Evolutionary conservation across 1,139 yeast species (phyloP).

Genomic region (Debaryomyces sp.): DNA sequence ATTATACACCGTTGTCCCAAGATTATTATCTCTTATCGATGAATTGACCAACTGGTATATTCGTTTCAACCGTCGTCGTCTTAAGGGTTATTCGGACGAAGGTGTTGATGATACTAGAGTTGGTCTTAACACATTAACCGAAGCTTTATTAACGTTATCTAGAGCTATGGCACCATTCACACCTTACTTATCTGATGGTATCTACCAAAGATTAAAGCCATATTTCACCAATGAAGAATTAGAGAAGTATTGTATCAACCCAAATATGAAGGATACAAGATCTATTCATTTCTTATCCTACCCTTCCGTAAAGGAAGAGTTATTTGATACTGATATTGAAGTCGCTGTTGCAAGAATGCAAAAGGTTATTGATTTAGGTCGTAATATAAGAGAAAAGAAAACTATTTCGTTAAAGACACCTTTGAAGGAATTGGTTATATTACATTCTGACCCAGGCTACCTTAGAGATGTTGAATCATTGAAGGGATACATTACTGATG

Average conservation of each 20-base stretch:
- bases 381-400: conserved; percentile 96
- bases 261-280: conserved; percentile 57
- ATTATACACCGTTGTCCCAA: conserved; percentile 94
- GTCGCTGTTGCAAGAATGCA: conserved; percentile 94
- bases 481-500: conserved; percentile 80
- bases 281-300: conserved; percentile 92
- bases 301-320: conserved; percentile 83
- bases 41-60: conserved; percentile 99
- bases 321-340: conserved; percentile 78
- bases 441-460: conserved; percentile 77
- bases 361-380: conserved; percentile 92
- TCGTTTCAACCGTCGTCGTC: conserved; percentile 96
- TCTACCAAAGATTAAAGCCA: conserved; percentile 74
- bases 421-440: conserved; percentile 80
- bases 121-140: conserved; percentile 89
- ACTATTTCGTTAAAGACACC: conserved; percentile 94
- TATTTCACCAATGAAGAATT: conserved; percentile 61
- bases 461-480: conserved; percentile 78
- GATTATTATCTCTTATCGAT: conserved; percentile 83
- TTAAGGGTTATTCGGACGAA: conserved; percentile 79
- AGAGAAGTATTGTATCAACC: conserved; percentile 42
- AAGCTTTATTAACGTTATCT: conserved; percentile 83
- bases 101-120: conserved; percentile 81
- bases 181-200: conserved; percentile 90
- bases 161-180: conserved; percentile 99